Evolutionary conservation across 2,329 filamentous ascomycete genomes (phyloP).

Genomic region (Colletotrichum endophyticum): DNA sequence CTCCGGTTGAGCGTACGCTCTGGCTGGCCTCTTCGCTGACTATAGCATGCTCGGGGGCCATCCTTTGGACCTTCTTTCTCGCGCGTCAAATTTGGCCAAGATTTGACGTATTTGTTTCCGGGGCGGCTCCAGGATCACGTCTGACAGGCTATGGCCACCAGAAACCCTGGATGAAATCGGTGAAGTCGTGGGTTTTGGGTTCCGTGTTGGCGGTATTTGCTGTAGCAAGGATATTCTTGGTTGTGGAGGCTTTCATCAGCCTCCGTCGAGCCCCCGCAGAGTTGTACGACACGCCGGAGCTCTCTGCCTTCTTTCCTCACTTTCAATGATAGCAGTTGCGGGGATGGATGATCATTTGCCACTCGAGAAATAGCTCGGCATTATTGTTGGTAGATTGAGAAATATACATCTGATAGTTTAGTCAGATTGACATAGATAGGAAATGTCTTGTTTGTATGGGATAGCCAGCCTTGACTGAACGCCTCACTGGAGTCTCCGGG

Average conservation of each 20-base stretch:
- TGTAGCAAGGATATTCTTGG: constrained; percentile 24
- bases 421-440: neutral
- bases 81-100: constrained; percentile 6
- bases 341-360: neutral
- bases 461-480: neutral
- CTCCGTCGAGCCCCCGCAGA: constrained; percentile 24
- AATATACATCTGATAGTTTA: neutral
- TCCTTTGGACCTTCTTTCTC: constrained; percentile 18
- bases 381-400: neutral
- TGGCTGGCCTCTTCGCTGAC: constrained; percentile 26
- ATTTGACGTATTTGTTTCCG: constrained; percentile 21
- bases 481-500: neutral
- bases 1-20: constrained; percentile 23
- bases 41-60: constrained; percentile 5
- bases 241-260: constrained; percentile 27
- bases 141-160: neutral
- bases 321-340: neutral
- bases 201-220: constrained; percentile 1
- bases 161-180: neutral
- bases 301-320: constrained; percentile 28
- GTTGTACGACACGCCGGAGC: constrained; percentile 25
- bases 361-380: neutral
- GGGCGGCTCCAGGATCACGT: neutral
- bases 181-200: neutral
- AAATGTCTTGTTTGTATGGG: neutral